Evolutionary conservation across 129 eudicot species (phyloP), one percentile per base, ranked within the genome.

Genomic region (Helichrysum umbraculigerum): DNA sequence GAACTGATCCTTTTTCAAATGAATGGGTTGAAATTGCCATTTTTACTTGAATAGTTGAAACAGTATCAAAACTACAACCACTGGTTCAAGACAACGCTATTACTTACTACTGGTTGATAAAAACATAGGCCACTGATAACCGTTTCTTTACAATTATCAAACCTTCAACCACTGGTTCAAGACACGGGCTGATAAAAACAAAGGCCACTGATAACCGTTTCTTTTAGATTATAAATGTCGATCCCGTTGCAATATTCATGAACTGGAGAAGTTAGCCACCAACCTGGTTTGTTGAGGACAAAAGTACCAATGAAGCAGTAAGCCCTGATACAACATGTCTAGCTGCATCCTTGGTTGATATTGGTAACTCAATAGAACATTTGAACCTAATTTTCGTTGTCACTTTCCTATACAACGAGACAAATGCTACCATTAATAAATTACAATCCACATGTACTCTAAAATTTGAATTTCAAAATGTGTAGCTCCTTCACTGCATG

Each of bases 221-320:
- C 58, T 1, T 20, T 19, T 9, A n/a, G 4, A 8, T 14, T 68
- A 68, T 41, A 41, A 2, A 3, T 22, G 20, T 68, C 11, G 37
- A 6, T 12, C 34, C 16, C 39, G 3, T 35, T 56, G 20, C 19
- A 5, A 52, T 61, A 6, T 78, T 61, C 22, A 59, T 29, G 21
- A 47, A 12, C 54, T 11, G 54, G 12, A 17, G 6, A 25, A 47
- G n/a, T 47, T 47, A 64, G 56, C 44, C 64, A 83, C 87, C 75
- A 72, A 93, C 98, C 97, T 83, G 85, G 66, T 76, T 81, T 47
- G 87, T 74, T 41, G 84, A 88, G 60, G 96, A 86, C 41, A 93
- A 77, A 76, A 88, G 84, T 32, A 90, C 17, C 58, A 89, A 71
- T 22, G 96, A 87, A 76, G 93, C 90, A 35, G 96, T 91, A 76